A percentile compares a stretch with the other conserved stretches of the same genome.
These are phyloP conservation scores for Penicillium coffeae DNA, from an alignment of 495 filamentous ascomycete species.

Conservation along the genomic window DNA sequence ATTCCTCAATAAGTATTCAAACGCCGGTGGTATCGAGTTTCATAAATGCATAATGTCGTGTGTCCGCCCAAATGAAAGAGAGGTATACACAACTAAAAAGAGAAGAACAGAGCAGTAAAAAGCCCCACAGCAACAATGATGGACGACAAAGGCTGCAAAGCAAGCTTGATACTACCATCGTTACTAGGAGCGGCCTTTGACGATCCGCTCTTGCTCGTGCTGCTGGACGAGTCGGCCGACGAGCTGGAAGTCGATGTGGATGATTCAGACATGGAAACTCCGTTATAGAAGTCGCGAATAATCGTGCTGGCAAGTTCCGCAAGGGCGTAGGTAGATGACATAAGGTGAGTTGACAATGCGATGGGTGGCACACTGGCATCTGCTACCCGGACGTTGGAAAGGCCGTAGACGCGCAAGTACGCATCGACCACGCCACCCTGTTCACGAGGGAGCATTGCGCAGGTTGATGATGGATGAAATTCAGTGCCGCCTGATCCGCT, in stretches of 20 bases:
- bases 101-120: not conserved
- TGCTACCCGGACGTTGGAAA: conserved; percentile 48
- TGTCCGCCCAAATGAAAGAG: not conserved
- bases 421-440: conserved; percentile 50
- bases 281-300: conserved; percentile 9
- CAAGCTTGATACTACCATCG: not conserved
- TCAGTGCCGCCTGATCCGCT: conserved; percentile 26
- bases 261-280: not conserved
- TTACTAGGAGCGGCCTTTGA: not conserved
- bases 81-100: not conserved
- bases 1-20: not conserved
- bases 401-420: conserved; percentile 45
- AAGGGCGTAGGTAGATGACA: conserved; percentile 48
- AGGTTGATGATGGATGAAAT: conserved; percentile 48
- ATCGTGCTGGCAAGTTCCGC: conserved; percentile 40
- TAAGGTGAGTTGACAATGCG: conserved; percentile 46
- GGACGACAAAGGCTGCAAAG: not conserved
- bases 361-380: conserved; percentile 46
- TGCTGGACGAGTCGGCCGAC: not conserved
- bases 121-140: not conserved
- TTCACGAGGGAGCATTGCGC: conserved; percentile 46
- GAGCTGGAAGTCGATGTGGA: not conserved
- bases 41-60: not conserved
- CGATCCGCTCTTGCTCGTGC: not conserved
- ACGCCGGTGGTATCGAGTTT: not conserved